Evolutionary conservation across 495 filamentous ascomycete genomes (phyloP).

Genomic region (Penicilliopsis zonata): DNA sequence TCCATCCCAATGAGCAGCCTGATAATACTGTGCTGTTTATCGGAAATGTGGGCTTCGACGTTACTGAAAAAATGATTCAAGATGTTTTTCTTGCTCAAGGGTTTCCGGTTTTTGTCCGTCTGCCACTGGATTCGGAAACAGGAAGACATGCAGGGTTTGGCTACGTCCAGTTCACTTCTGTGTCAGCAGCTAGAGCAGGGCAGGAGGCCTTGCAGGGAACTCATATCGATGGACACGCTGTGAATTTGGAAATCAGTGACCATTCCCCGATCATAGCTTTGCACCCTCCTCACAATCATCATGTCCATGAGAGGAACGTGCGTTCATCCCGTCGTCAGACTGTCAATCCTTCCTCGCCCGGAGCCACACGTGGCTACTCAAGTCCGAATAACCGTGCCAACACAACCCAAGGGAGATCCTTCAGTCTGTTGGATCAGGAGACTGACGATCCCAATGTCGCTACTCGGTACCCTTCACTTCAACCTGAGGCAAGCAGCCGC

Average conservation of each 20-base stretch:
- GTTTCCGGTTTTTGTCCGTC: conserved; percentile 58
- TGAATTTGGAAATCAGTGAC: conserved; percentile 78
- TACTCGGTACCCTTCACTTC: conserved; percentile 18
- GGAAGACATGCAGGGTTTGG: conserved; percentile 86
- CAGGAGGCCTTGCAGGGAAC: conserved; percentile 63
- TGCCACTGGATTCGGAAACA: conserved; percentile 75
- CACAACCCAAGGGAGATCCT: conserved; percentile 1
- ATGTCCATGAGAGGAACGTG: not conserved
- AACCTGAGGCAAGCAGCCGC: conserved; percentile 7
- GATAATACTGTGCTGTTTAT: conserved; percentile 76
- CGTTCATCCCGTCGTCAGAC: not conserved
- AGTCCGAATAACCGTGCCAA: not conserved
- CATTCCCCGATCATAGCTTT: conserved; percentile 13
- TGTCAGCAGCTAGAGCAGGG: conserved; percentile 68
- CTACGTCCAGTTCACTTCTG: conserved; percentile 66
- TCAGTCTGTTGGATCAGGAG: conserved; percentile 6
- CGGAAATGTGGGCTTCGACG: conserved; percentile 82
- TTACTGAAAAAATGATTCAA: conserved; percentile 56
- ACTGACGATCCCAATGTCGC: conserved; percentile 14
- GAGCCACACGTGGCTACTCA: too few species aligned
- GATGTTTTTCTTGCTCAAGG: conserved; percentile 67
- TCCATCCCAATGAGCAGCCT: too few species aligned
- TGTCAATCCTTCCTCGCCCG: not conserved
- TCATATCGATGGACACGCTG: conserved; percentile 64
- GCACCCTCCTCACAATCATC: conserved; percentile 3